Conservation (phyloP, 371 early-diverging fungal genomes). For the Mortierella sp. region DNA sequence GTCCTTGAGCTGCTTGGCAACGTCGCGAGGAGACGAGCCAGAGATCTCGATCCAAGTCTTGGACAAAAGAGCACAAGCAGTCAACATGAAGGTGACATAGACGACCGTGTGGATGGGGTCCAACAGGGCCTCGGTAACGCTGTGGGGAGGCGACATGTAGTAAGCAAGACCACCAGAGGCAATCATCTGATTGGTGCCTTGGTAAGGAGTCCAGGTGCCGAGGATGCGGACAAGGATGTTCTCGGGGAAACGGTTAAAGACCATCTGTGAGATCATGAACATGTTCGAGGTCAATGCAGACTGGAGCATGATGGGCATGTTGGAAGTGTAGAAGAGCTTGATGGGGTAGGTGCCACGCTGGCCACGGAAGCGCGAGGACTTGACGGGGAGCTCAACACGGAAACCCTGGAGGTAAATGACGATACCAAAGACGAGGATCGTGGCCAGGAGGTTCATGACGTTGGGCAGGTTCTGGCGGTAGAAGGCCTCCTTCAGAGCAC, state of each 20-base stretch:
- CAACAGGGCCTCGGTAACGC: slow-evolving; percentile 80
- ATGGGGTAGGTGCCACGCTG: slow-evolving; percentile 98
- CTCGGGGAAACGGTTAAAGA: slow-evolving; percentile 96
- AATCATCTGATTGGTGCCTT: slow-evolving; percentile 90
- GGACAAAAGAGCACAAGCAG: slow-evolving; percentile 96
- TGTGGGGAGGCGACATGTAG: slow-evolving; percentile 97
- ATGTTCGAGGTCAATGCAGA: slow-evolving; percentile 96
- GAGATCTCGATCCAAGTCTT: slow-evolving; percentile 99
- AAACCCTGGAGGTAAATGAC: slow-evolving; percentile 99
- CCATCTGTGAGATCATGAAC: slow-evolving; percentile 96
- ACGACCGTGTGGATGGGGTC: slow-evolving; percentile 98
- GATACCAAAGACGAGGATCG: slow-evolving; percentile 91
- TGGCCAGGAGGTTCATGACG: slow-evolving; percentile 93
- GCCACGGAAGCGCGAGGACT: slow-evolving; percentile 96
- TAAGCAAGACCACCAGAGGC: slow-evolving; percentile 97
- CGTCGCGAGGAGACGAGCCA: slow-evolving; percentile 96
- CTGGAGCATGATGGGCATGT: slow-evolving; percentile 99
- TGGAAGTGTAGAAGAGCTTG: slow-evolving; percentile 99
- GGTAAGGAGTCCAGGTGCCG: slow-evolving; percentile 96
- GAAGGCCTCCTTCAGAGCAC: slow-evolving; percentile 98
- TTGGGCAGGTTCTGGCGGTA: slow-evolving; percentile 98
- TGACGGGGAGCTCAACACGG: slow-evolving; percentile 99
- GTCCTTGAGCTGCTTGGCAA: slow-evolving; percentile 97
- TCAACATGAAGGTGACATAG: slow-evolving; percentile 93
- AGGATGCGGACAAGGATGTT: slow-evolving; percentile 94